Base-by-base conservation (phyloP, 768 basidiomycete genomes). In the Chalciporus piperatus region DNA sequence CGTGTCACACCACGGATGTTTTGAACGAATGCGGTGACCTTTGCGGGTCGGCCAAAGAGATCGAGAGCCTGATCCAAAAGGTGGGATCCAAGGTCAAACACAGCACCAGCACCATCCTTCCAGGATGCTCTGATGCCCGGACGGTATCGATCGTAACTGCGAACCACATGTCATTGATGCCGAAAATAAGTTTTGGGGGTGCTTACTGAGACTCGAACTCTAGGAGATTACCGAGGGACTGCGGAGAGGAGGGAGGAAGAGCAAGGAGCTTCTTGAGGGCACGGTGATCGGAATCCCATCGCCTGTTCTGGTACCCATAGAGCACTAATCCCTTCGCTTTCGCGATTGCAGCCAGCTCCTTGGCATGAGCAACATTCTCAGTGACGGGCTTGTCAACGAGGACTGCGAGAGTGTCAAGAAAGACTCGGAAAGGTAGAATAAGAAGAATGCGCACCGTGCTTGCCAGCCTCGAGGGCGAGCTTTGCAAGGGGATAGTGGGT, bases 311-410 rank as follows among this genome's bases (percentile, higher is more conserved):
- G 68, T 81, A 88, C 13, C 79, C 79, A 62, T 86, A 90, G 17
- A 90, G 70, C 28, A 89, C 75, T 23, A 85, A 73, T 16, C 75
- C 72, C 60, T 85, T 85, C 11, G 75, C 65, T 53, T 71, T 75
- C 3, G 89, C 87, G 39, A 90, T 69, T 12, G 66, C 66, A 13
- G 76, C 78, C 25, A 92, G 80, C 54, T 85, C 82, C 47, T 65
- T 69, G 4, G 86, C 86, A 60, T 90, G 76, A 14, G 70, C 66
- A 1, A 70, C 71, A 2, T 81, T 84, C 3, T 87, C 75, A 3
- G 85, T 82, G 16, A 89, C 76, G 4, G 89, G 89, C 63, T 92
- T 92, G 62, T 91, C 89, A 33, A 91, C 84, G 37, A 91, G 81
- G 16, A 88, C 89, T 87, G 27, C 22, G 27, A 23, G 38, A 38